These are phyloP conservation scores for Boletus patriciae DNA, from an alignment of 768 basidiomycete species.

Conservation along the genomic window DNA sequence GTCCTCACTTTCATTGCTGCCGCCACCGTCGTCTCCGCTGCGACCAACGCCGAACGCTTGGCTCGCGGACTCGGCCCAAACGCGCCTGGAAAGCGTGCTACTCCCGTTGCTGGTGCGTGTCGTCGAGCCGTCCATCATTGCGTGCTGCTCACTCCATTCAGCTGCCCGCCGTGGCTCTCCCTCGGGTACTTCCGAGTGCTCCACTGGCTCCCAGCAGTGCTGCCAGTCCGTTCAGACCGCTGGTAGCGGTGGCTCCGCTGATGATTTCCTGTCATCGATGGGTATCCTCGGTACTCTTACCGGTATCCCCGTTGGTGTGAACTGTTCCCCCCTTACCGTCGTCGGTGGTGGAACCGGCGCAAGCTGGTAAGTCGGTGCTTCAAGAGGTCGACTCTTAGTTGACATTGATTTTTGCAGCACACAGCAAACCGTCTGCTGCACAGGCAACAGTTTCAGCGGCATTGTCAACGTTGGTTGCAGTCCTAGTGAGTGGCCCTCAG, in stretches of 20 bases:
- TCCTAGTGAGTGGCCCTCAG: slow-evolving; percentile 29
- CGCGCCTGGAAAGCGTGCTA: slow-evolving; percentile 40
- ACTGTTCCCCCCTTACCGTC: slow-evolving; percentile 32
- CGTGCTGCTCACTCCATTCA: slow-evolving; percentile 12
- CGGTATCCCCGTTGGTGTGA: slow-evolving; percentile 22
- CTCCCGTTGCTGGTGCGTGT: slow-evolving; percentile 36
- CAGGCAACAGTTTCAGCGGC: slow-evolving; percentile 34
- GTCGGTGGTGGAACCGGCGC: slow-evolving; percentile 3
- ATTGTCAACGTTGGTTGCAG: slow-evolving; percentile 42
- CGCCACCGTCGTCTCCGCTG: slow-evolving; percentile 40
- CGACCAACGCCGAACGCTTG: slow-evolving; percentile 54
- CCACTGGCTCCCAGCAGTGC: slow-evolving; percentile 19
- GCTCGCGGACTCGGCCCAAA: slow-evolving; percentile 53
- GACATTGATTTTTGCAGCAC: slow-evolving; percentile 25
- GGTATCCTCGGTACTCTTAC: accelerated
- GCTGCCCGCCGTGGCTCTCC: slow-evolving; percentile 39
- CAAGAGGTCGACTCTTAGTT: neutral
- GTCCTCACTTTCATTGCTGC: slow-evolving; percentile 40
- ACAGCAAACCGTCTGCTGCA: slow-evolving; percentile 42
- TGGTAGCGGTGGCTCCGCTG: accelerated
- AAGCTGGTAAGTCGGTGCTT: slow-evolving; percentile 16
- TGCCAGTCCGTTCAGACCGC: slow-evolving; percentile 6
- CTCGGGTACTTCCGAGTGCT: slow-evolving; percentile 32
- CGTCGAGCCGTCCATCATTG: neutral
- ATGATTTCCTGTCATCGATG: accelerated